A percentile compares a stretch with the other conserved stretches of the same genome.
Evolutionary conservation across 192 early-diverging fungal species (phyloP).

Genomic region (Backusella tuberculispora): DNA sequence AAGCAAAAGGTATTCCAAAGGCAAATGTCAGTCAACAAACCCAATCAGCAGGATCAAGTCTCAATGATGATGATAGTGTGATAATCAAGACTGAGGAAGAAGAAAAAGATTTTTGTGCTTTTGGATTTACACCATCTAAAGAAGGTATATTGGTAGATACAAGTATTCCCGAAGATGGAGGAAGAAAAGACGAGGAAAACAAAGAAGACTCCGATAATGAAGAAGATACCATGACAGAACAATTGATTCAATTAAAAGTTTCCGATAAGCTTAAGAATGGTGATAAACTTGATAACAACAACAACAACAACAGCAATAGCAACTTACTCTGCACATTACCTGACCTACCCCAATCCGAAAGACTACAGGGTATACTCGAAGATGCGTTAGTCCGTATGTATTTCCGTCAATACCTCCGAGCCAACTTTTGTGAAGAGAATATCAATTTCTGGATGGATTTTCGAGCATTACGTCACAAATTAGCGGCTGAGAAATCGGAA

Average conservation of each 20-base stretch:
- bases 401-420: constrained; percentile 63
- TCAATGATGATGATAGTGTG: background rate
- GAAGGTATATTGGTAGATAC: background rate
- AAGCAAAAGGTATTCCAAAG: background rate
- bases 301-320: background rate
- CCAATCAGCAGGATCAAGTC: background rate
- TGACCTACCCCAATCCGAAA: constrained; percentile 27
- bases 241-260: background rate
- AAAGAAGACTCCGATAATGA: background rate
- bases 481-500: background rate
- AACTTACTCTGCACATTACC: background rate
- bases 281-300: background rate
- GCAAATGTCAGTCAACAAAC: background rate
- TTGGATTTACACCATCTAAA: background rate
- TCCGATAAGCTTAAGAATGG: background rate
- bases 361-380: constrained; percentile 60
- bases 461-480: constrained; percentile 43
- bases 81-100: background rate
- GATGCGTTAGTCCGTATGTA: constrained; percentile 50
- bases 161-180: background rate
- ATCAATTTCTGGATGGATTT: constrained; percentile 64
- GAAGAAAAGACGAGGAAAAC: background rate
- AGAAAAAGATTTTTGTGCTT: background rate
- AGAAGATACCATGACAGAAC: background rate
- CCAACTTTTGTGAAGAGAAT: constrained; percentile 75